Conservation (phyloP, 768 basidiomycete genomes). For the Pluteus cervinus region DNA sequence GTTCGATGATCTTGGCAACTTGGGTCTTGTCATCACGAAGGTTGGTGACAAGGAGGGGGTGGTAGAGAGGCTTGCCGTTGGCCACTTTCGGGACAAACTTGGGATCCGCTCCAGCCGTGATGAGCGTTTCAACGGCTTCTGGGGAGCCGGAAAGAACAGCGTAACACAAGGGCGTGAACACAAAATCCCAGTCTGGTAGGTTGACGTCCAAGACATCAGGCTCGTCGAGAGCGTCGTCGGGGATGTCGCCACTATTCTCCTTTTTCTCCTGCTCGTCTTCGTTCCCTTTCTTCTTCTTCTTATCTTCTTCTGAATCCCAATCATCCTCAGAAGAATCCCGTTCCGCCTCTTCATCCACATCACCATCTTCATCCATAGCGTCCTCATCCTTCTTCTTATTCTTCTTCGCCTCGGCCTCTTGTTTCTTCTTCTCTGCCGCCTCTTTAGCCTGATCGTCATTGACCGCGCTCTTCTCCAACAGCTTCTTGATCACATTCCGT, state of each 20-base stretch:
- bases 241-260: constrained; percentile 23
- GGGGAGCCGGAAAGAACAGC: constrained; percentile 43
- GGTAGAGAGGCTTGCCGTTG: no score
- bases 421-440: constrained; percentile 15
- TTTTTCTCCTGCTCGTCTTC: constrained; percentile 13
- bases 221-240: constrained; percentile 41
- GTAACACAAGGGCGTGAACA: constrained; percentile 45
- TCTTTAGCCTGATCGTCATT: no score
- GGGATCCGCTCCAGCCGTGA: constrained; percentile 42
- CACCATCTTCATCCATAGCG: constrained; percentile 20
- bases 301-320: constrained; percentile 40
- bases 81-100: no score
- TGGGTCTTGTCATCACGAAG: constrained; percentile 35
- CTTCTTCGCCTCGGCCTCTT: constrained; percentile 18
- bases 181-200: constrained; percentile 52
- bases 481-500: constrained; percentile 35
- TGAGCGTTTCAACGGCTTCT: constrained; percentile 37
- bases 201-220: constrained; percentile 55
- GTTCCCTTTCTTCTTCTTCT: constrained; percentile 8
- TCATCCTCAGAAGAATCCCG: constrained; percentile 42
- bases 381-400: constrained; percentile 22
- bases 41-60: constrained; percentile 34
- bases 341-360: constrained; percentile 17
- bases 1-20: constrained; percentile 30
- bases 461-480: constrained; percentile 42